Conservation (phyloP, 805 yeast species). For the Wickerhamomyces bovis region DNA sequence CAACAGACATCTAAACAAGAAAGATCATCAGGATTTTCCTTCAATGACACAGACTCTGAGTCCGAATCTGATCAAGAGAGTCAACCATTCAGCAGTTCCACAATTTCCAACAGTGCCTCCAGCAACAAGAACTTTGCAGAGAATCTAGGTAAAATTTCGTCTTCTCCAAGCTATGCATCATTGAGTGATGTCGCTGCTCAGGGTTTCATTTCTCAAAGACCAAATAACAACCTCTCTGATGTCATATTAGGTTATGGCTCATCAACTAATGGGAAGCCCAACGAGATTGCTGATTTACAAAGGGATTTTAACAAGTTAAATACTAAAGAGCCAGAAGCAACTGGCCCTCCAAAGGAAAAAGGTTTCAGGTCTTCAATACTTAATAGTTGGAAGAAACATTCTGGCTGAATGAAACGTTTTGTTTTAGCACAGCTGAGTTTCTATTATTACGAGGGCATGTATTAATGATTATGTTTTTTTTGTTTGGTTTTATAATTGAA, state of each 20-base stretch:
- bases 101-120: background rate
- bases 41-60: constrained; percentile 20
- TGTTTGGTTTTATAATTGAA: too few species aligned
- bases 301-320: constrained; percentile 8
- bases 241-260: constrained; percentile 3
- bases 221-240: constrained; percentile 10
- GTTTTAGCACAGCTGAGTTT: background rate
- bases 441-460: background rate
- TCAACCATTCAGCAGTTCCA: constrained; percentile 6
- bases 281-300: background rate
- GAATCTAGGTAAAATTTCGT: constrained; percentile 13
- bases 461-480: background rate
- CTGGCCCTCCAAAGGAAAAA: background rate
- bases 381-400: background rate
- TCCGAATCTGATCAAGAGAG: constrained; percentile 24
- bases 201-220: constrained; percentile 26
- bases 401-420: background rate
- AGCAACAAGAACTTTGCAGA: constrained; percentile 1
- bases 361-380: background rate
- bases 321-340: background rate
- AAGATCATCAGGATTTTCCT: constrained; percentile 1
- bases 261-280: background rate
- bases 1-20: background rate
- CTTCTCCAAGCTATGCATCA: constrained; percentile 37
- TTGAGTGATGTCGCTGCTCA: constrained; percentile 47